Evolutionary conservation across 306 rosid genomes (phyloP).

Genomic region (Cajanus cajan): DNA sequence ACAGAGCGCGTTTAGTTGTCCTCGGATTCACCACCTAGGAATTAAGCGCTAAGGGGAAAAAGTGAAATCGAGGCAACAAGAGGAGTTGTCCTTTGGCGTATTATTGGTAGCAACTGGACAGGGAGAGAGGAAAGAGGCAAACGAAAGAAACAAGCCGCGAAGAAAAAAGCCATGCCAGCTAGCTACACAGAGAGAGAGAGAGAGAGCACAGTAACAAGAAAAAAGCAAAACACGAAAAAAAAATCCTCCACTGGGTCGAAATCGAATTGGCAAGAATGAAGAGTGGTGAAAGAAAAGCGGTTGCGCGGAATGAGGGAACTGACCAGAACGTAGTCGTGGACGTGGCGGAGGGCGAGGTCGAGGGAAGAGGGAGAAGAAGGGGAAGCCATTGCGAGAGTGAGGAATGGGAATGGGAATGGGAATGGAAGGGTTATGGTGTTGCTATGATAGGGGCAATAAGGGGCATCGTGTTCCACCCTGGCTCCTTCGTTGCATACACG

Average conservation of each 20-base stretch:
- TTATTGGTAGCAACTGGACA: slow-evolving; percentile 29
- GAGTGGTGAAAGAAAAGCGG: no score
- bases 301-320: no score
- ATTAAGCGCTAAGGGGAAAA: slow-evolving; percentile 7
- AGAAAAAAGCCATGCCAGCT: slow-evolving; percentile 14
- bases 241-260: background rate
- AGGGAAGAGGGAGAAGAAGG: slow-evolving; percentile 24
- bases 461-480: slow-evolving; percentile 59
- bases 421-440: background rate
- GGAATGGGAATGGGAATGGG: no score
- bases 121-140: slow-evolving; percentile 10
- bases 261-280: no score
- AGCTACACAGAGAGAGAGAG: slow-evolving; percentile 33
- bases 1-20: no score
- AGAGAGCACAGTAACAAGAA: slow-evolving; percentile 15
- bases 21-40: slow-evolving; percentile 37
- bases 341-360: slow-evolving; percentile 51
- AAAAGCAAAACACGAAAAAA: background rate
- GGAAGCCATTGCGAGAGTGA: slow-evolving; percentile 44
- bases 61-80: slow-evolving; percentile 33
- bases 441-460: background rate
- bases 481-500: slow-evolving; percentile 64
- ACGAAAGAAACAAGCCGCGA: slow-evolving; percentile 26
- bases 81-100: slow-evolving; percentile 13
- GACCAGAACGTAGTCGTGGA: slow-evolving; percentile 79